Conservation (phyloP, 2,329 filamentous ascomycete species). For the Stagonosporopsis vannaccii region DNA sequence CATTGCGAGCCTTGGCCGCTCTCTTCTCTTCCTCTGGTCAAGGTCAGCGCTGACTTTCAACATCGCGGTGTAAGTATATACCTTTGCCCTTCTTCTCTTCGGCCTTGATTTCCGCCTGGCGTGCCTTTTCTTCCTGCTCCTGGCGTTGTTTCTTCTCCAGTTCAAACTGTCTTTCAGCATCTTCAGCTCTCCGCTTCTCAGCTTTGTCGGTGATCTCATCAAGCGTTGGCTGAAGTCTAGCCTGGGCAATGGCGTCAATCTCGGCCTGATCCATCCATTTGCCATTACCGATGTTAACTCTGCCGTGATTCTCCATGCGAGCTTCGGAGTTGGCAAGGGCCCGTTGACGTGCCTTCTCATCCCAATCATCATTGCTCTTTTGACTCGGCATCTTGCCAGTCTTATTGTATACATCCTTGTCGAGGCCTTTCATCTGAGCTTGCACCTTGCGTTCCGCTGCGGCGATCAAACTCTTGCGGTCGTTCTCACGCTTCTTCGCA, state of each 20-base stretch:
- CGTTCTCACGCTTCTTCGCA: conserved; percentile 74
- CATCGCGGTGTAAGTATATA: conserved; percentile 40
- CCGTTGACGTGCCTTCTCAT: conserved; percentile 74
- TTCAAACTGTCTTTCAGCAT: conserved; percentile 68
- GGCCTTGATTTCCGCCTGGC: conserved; percentile 54
- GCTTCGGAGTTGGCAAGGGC: conserved; percentile 71
- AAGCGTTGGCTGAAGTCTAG: conserved; percentile 79
- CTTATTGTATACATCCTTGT: conserved; percentile 78
- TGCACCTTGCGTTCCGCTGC: conserved; percentile 88
- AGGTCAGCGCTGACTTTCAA: conserved; percentile 21
- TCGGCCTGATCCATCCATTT: conserved; percentile 80
- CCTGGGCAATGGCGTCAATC: conserved; percentile 79
- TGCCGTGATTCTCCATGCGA: conserved; percentile 64
- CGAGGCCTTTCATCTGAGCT: conserved; percentile 78
- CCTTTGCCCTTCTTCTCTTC: conserved; percentile 62
- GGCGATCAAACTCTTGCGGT: conserved; percentile 77
- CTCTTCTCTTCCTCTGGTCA: conserved; percentile 63
- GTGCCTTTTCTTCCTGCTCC: conserved; percentile 63
- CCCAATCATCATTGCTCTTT: conserved; percentile 78
- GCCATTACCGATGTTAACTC: conserved; percentile 77
- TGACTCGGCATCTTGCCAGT: conserved; percentile 76
- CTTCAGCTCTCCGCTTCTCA: conserved; percentile 71
- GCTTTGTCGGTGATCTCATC: conserved; percentile 85
- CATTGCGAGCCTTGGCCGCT: conserved; percentile 56
- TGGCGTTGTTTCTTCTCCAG: conserved; percentile 70